Evolutionary conservation across 768 basidiomycete genomes (phyloP).

Genomic region (Favolaschia claudopus): DNA sequence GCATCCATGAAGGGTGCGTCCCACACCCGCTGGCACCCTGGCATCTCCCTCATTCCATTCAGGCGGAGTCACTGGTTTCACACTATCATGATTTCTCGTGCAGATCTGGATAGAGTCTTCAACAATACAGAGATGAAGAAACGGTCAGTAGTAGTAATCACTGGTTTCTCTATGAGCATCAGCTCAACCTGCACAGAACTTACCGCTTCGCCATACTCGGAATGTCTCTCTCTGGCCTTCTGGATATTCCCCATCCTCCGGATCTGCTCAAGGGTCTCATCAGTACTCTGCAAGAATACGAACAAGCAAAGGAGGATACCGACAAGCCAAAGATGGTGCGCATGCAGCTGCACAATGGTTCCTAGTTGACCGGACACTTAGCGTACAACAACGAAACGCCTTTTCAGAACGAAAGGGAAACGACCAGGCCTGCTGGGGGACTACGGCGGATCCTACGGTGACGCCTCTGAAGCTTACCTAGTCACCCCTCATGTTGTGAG

Average conservation of each 20-base stretch:
- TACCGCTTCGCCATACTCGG: conserved; percentile 85
- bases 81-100: conserved; percentile 79
- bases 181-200: conserved; percentile 57
- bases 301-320: conserved; percentile 76
- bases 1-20: conserved; percentile 85
- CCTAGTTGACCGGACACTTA: conserved; percentile 16
- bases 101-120: conserved; percentile 79
- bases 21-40: neutral
- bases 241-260: conserved; percentile 81
- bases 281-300: conserved; percentile 78
- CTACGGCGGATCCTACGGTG: conserved; percentile 66
- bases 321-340: conserved; percentile 72
- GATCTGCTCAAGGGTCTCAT: conserved; percentile 82
- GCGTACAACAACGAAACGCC: conserved; percentile 47
- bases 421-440: conserved; percentile 65
- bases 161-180: conserved; percentile 6
- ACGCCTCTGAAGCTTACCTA: conserved; percentile 70
- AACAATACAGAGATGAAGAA: conserved; percentile 79
- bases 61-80: conserved; percentile 90
- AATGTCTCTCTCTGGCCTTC: conserved; percentile 82
- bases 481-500: conserved; percentile 78
- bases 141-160: no score
- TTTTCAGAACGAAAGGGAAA: conserved; percentile 70
- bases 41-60: conserved; percentile 5
- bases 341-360: neutral